phyloP scores from a whole-genome alignment of 73 alveolate species.

The Paramecium sonneborni region DNA sequence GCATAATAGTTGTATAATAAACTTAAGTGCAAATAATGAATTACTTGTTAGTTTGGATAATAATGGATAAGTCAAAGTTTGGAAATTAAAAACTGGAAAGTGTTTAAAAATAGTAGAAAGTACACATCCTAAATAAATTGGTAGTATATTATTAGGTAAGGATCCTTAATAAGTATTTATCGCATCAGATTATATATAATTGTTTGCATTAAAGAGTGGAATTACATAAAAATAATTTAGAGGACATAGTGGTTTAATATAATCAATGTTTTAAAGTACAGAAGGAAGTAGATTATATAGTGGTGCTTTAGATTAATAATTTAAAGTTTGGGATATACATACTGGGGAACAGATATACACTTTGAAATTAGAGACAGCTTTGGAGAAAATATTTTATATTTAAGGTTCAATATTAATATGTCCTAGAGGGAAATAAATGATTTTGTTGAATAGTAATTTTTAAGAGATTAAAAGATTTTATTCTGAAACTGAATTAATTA shows the following conservation, averaged over 20 bases:
- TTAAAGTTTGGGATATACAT: background rate
- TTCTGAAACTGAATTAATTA: background rate
- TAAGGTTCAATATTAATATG: background rate
- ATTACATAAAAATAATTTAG: background rate
- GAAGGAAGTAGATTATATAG: background rate
- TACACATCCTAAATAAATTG: background rate
- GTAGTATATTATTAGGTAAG: background rate
- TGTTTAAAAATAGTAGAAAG: background rate
- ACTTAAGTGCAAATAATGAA: background rate
- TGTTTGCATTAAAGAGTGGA: background rate
- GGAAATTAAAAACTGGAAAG: constrained; percentile 26
- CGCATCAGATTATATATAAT: background rate
- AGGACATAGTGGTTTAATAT: background rate
- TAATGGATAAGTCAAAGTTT: background rate
- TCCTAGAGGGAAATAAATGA: background rate
- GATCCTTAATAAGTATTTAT: background rate
- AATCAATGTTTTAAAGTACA: background rate
- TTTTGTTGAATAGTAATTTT: background rate
- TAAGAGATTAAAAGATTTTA: background rate
- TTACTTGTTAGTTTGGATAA: background rate
- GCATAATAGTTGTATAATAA: background rate
- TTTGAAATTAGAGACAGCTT: background rate
- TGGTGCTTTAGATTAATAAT: background rate
- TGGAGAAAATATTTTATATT: background rate
- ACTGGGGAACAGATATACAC: background rate